A percentile compares a stretch with the other conserved stretches of the same genome.
Conservation (phyloP, 257 asterid species). For the Nicotiana tomentosiformis region DNA sequence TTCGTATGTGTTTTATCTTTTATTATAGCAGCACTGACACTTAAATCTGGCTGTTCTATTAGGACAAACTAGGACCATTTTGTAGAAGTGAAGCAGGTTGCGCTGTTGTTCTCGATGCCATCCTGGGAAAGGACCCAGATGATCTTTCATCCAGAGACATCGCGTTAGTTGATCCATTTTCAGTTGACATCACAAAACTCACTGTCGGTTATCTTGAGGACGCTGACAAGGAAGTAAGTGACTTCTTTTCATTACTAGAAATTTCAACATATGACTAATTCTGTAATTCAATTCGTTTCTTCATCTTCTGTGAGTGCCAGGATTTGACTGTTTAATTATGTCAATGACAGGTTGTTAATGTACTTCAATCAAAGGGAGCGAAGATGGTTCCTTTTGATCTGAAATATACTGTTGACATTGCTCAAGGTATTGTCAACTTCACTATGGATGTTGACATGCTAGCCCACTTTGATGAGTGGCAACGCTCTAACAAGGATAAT, state of each 20-base stretch:
- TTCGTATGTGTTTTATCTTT: background rate
- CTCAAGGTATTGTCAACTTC: conserved; percentile 88
- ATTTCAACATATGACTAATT: background rate
- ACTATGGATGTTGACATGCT: conserved; percentile 94
- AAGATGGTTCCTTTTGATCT: conserved; percentile 75
- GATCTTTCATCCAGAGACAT: conserved; percentile 76
- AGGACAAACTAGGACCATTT: conserved; percentile 95
- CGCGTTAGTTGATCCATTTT: conserved; percentile 66
- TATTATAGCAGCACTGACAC: background rate
- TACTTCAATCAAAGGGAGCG: conserved; percentile 66
- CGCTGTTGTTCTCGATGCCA: conserved; percentile 52
- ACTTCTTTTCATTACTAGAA: background rate
- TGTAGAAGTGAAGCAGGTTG: conserved; percentile 85
- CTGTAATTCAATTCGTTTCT: background rate
- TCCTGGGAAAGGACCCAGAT: conserved; percentile 73
- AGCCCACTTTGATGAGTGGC: conserved; percentile 96
- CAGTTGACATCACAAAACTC: conserved; percentile 60
- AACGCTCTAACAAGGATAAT: conserved; percentile 64
- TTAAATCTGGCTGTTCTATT: conserved; percentile 5
- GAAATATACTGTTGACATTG: conserved; percentile 73
- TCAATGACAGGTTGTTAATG: conserved; percentile 52
- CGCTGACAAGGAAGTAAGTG: conserved; percentile 79
- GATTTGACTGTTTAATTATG: conserved; percentile 1
- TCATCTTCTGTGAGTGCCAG: background rate
- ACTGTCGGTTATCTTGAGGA: conserved; percentile 90